Evolutionary conservation across 768 basidiomycete genomes (phyloP), one percentile per base, ranked within the genome.

Genomic region (Russula griseocarnosa): DNA sequence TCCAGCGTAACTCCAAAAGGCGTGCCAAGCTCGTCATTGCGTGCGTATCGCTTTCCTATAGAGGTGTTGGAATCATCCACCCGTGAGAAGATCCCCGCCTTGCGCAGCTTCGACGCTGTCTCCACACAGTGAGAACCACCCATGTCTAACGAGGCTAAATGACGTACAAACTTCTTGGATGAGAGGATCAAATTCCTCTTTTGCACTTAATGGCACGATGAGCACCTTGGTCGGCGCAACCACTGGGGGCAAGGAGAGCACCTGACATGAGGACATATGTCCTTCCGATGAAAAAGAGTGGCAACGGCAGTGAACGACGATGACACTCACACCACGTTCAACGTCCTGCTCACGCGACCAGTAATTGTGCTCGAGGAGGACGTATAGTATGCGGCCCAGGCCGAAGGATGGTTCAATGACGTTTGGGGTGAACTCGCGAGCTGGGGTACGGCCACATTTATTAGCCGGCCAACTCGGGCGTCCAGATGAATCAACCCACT

Each of bases 391-490:
- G 60, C 96, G 93, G 59, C 96, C 96, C 69, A 98, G 85, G 64
- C 97, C 96, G 76, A 98, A 97, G 5, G 97, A 99, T 26, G 97
- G 95, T 74, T 98, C 96, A 74, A 98, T 96, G 75, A 99, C 97
- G 75, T 98, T 98, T 42, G 96, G 97, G 60, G 86, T 93, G 77
- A 83, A 97, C 76, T 98, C 95, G 68, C 96, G 92, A 68, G 92
- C 94, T 97, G 72, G 62, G 59, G 60, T 46, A 57, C 40, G 53
- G 68, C 60, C 44, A 38, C 60, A 70, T 60, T 71, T 72, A 73
- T 73, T 62, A 32, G 61, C 66, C 51, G 65, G 54, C 58, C 56
- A 50, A 52, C 54, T 44, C 16, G 40, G 40, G 40, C 42, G 30
- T 54, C 24, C 51, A 14, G 60, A 49, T 28, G 57, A 42, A 51